Base-by-base conservation (phyloP, 106 monocot genomes). In the Allium fistulosum region DNA sequence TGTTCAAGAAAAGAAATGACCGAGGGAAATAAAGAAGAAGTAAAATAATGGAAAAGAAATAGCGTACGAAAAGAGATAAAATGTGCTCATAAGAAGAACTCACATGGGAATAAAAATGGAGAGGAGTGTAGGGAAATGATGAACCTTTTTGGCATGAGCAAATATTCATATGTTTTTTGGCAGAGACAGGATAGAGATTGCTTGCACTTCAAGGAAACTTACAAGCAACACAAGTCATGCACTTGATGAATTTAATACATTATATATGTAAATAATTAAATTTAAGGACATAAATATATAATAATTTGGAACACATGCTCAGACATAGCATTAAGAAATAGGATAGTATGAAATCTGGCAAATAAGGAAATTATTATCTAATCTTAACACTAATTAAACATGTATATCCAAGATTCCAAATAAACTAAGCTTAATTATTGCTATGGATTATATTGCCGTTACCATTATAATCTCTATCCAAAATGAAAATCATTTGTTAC, bases 61-160 rank as follows among this genome's bases (percentile, higher is more conserved):
- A 66, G 18, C 28, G 46, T 26, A 37, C 66, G 48, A 13, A 75
- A 49, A 69, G 37, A 50, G 51, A 58, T 57, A 12, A 50, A 51
- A 58, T 53, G 58, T 45, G 18, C 8, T 48, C 2, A 70, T 57
- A 48, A 69, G 12, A 68, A 57, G 83, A 73, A 63, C 80, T 84
- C 84, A 84, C 84, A 84, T 84, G 76, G 80, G 65, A 61, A 58
- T 69, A 48, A 58, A 64, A 69, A 69, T 37, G 28, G 51, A 37
- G 37, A 37, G 37, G 37, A 37, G 37, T 51, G 72, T 66, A 67
- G 62, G 59, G 74, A 72, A 79, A 64, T 64, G 47, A 64, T 64
- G 64, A 64, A 17, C 48, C 64, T 64, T 64, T 64, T 64, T 64
- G 64, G 64, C 64, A 49, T 64, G 64, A 64, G 64, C 64, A 46